A percentile compares a stretch with the other conserved stretches of the same genome.
phyloP scores from a whole-genome alignment of 2,329 filamentous ascomycete species.

The Penicillium sp. region DNA sequence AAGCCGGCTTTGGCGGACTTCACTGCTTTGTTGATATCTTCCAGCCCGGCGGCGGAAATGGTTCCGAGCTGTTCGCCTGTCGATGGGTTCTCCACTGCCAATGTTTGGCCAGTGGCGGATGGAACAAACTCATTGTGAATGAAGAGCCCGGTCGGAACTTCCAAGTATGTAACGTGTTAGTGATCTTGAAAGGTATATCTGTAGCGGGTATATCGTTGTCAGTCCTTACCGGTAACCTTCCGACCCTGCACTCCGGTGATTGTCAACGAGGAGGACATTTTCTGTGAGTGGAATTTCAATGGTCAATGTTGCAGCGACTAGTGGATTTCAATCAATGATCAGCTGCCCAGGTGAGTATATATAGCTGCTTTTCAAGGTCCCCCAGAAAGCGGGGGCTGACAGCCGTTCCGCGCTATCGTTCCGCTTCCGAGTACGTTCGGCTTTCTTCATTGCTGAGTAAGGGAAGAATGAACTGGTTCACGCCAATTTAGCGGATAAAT shows the following conservation, averaged over 20 bases:
- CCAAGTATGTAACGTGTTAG: not conserved
- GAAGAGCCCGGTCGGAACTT: slow-evolving; percentile 30
- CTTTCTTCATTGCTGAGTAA: not conserved
- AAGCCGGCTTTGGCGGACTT: slow-evolving; percentile 20
- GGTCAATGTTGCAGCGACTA: not conserved
- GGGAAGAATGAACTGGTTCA: not conserved
- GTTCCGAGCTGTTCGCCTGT: slow-evolving; percentile 22
- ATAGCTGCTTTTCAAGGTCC: slow-evolving; percentile 1
- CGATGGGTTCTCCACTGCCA: slow-evolving; percentile 27
- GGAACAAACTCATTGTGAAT: slow-evolving; percentile 30
- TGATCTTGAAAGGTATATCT: not conserved
- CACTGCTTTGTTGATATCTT: slow-evolving; percentile 29
- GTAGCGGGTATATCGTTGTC: not conserved
- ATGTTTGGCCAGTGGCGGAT: slow-evolving; percentile 17
- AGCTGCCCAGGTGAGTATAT: not conserved
- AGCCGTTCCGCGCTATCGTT: slow-evolving; percentile 3
- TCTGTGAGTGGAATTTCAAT: not conserved
- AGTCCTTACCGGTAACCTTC: slow-evolving; percentile 12
- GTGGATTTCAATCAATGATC: not conserved
- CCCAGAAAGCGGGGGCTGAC: not conserved
- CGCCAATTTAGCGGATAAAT: not conserved
- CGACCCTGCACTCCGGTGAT: slow-evolving; percentile 19
- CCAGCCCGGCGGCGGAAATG: slow-evolving; percentile 23
- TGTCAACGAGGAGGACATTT: slow-evolving; percentile 9
- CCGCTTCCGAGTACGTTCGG: slow-evolving; percentile 2